phyloP scores from a whole-genome alignment of 139 green algal species.

The Volvox reticuliferus region DNA sequence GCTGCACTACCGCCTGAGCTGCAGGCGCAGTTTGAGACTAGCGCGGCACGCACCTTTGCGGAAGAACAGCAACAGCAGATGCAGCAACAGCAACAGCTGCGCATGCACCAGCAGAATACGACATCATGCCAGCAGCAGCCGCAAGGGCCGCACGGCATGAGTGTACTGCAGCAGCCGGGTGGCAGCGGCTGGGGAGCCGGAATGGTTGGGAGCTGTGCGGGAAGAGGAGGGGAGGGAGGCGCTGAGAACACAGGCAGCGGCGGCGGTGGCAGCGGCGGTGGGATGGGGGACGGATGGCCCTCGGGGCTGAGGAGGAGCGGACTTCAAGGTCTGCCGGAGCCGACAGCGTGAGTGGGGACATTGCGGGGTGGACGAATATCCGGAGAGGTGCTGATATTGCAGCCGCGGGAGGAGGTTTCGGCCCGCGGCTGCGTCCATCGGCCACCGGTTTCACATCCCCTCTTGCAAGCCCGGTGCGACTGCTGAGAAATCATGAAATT shows the following conservation, averaged over 20 bases:
- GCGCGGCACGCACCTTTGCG: neutral
- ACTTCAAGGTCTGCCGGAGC: neutral
- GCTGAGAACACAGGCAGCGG: neutral
- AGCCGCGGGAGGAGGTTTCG: too few relatives aligned
- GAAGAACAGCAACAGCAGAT: neutral
- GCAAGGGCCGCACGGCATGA: neutral
- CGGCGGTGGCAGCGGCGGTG: neutral
- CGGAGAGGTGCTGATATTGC: too few relatives aligned
- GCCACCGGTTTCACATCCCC: too few relatives aligned
- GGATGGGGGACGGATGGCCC: neutral
- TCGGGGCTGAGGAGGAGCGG: neutral
- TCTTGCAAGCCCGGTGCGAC: too few relatives aligned
- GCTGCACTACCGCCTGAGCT: neutral
- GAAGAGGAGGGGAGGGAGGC: neutral
- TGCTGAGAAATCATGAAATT: too few relatives aligned
- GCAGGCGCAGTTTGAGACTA: slow-evolving; percentile 5
- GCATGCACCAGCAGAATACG: neutral
- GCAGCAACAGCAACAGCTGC: neutral
- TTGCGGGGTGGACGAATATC: too few relatives aligned
- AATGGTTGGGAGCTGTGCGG: neutral
- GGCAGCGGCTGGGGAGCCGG: neutral
- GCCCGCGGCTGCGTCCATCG: too few relatives aligned
- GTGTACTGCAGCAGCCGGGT: neutral
- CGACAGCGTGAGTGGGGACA: neutral
- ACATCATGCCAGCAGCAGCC: neutral